Base-by-base conservation (phyloP, 2,329 filamentous ascomycete genomes). In the Colletotrichum sp. region DNA sequence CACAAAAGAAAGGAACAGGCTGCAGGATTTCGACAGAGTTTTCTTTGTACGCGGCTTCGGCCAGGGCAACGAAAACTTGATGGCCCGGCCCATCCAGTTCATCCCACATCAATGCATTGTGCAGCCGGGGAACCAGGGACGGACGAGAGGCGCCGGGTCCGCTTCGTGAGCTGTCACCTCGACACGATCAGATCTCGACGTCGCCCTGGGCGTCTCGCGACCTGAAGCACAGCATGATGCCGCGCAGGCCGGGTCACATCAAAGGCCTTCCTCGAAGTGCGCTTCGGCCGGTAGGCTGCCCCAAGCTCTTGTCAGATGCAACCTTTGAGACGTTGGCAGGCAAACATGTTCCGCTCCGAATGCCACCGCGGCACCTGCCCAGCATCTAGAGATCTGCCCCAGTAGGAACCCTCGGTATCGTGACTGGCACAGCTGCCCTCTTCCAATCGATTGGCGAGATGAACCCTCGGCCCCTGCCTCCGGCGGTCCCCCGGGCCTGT, bases 401-500 rank as follows among this genome's bases (percentile, higher is more conserved):
- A 27, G 36, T 16, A 22, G 7, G 49, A 72, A 27, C 25, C 29
- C 44, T 52, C 44, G 44, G 69, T 63, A 63, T 55, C 32, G 65
- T 22, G 57, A 16, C 29, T 67, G 69, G 29, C 49, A 32, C 32
- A 39, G 27, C n/a, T 36, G 39, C 25, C 19, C 25, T 57, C n/a
- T n/a, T 36, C 27, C 62, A 30, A 61, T 52, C 69, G 73, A 76
- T 73, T 69, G 64, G 69, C 69, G 64, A 76, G 59, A 49, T 29
- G 39, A 55, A 6, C 16, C 70, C 27, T 49, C n/a, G 29, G 16
- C 39, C 66, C 66, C 66, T 39, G 66, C 8, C 69, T 19, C 62
- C 69, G 55, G 72, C 39, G 57, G 27, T 65, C 65, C 57, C 52
- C 49, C 39, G 15, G 34, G 65, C 59, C 57, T 65, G 49, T 69